These are phyloP conservation scores for Hymenoscyphus scutula DNA, from an alignment of 2,329 filamentous ascomycete genomes.

Conservation along the genomic window DNA sequence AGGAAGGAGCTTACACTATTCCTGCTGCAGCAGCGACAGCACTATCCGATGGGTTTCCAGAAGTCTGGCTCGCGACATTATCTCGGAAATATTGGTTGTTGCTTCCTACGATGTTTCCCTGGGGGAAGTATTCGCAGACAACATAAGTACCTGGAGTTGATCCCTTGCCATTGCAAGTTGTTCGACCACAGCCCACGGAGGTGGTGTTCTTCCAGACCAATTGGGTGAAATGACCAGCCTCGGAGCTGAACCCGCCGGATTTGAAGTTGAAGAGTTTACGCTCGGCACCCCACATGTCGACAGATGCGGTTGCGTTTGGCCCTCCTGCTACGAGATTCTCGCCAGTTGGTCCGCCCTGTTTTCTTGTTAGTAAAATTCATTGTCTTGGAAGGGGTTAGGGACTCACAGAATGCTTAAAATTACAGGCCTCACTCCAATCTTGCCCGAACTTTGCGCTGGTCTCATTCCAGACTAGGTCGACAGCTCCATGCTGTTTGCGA, in stretches of 20 bases:
- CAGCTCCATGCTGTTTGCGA: slow-evolving; percentile 60
- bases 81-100: slow-evolving; percentile 48
- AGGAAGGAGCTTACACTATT: neutral
- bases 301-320: slow-evolving; percentile 52
- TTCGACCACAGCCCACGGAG: slow-evolving; percentile 53
- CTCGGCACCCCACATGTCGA: slow-evolving; percentile 68
- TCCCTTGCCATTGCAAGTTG: slow-evolving; percentile 42
- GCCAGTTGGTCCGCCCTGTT: slow-evolving; percentile 60
- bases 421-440: slow-evolving; percentile 47
- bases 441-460: slow-evolving; percentile 57
- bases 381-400: neutral
- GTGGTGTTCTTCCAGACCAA: slow-evolving; percentile 67
- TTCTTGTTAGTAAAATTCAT: slow-evolving; percentile 3
- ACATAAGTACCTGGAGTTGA: slow-evolving; percentile 58
- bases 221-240: slow-evolving; percentile 71
- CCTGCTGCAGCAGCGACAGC: slow-evolving; percentile 14
- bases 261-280: slow-evolving; percentile 56
- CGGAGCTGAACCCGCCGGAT: slow-evolving; percentile 53
- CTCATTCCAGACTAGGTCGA: slow-evolving; percentile 60
- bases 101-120: slow-evolving; percentile 59
- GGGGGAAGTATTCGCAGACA: slow-evolving; percentile 68
- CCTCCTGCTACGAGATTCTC: slow-evolving; percentile 74
- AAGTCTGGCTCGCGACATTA: slow-evolving; percentile 28
- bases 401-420: slow-evolving; percentile 51
- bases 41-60: slow-evolving; percentile 29